phyloP scores from a whole-genome alignment of 805 yeast genomes.

The Kluyveromyces aestuarii region DNA sequence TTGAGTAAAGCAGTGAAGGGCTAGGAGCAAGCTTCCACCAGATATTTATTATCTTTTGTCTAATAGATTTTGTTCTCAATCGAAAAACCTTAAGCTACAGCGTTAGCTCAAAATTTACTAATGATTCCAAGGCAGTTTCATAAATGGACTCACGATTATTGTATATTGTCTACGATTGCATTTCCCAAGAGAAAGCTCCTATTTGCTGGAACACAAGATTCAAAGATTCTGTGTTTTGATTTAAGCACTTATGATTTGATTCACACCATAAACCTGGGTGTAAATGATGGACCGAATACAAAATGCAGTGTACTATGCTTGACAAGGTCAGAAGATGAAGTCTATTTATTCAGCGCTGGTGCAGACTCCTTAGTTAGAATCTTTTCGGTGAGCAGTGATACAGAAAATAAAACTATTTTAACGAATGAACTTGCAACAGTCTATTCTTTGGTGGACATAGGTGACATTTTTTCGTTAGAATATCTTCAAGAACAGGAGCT shows the following conservation, averaged over 20 bases:
- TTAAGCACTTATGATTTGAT: conserved; percentile 47
- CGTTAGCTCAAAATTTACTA: no score
- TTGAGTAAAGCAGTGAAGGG: no score
- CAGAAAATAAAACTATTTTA: conserved; percentile 6
- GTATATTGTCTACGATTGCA: conserved; percentile 63
- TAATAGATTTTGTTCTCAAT: no score
- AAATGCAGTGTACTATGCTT: conserved; percentile 53
- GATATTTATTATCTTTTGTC: no score
- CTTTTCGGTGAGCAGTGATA: conserved; percentile 50
- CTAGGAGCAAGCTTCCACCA: no score
- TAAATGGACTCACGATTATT: conserved; percentile 64
- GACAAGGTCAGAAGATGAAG: conserved; percentile 42
- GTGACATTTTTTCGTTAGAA: conserved; percentile 80
- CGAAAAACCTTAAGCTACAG: no score
- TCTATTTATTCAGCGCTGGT: conserved; percentile 70
- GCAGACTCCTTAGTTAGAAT: conserved; percentile 83
- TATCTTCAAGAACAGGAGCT: conserved; percentile 55
- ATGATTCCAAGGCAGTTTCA: conserved; percentile 39
- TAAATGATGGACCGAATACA: conserved; percentile 25
- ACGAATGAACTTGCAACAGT: conserved; percentile 54
- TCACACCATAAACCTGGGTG: conserved; percentile 40
- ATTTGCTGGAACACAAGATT: conserved; percentile 88
- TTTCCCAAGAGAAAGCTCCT: conserved; percentile 49
- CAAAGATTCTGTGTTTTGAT: conserved; percentile 65
- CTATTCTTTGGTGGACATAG: conserved; percentile 80